A percentile compares a stretch with the other conserved stretches of the same genome.
Evolutionary conservation across 2,329 filamentous ascomycete species (phyloP).

Genomic region (Thelonectria olida): DNA sequence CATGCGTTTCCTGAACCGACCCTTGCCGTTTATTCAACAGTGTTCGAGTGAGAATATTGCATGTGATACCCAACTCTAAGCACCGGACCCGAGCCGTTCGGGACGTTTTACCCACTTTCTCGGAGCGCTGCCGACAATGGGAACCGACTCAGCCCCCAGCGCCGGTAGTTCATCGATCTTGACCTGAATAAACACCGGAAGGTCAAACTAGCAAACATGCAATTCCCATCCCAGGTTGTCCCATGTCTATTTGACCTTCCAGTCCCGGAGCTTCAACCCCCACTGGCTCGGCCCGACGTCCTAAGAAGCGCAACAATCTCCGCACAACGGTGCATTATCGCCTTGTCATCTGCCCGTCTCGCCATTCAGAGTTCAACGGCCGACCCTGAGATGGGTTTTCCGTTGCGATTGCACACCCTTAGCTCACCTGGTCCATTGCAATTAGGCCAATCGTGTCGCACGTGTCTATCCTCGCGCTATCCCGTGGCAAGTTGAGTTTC

Average conservation of each 20-base stretch:
- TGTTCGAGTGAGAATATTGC: no score
- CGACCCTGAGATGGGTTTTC: background rate
- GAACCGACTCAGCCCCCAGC: background rate
- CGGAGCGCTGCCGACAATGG: background rate
- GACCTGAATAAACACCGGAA: background rate
- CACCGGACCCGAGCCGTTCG: background rate
- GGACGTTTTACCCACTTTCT: background rate
- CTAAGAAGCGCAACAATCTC: slow-evolving; percentile 16
- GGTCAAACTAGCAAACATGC: background rate
- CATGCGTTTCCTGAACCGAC: no score
- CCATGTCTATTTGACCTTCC: background rate
- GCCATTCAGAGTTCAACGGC: slow-evolving; percentile 3
- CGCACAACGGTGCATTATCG: background rate
- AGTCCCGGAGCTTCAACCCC: background rate
- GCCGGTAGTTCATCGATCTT: background rate
- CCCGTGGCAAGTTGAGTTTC: slow-evolving; percentile 29
- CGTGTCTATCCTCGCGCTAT: slow-evolving; percentile 26
- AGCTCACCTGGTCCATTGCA: slow-evolving; percentile 16
- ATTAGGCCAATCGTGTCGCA: slow-evolving; percentile 27
- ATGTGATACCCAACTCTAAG: background rate
- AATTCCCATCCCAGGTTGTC: background rate
- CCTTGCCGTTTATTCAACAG: no score
- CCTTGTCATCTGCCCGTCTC: background rate
- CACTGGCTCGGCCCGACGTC: slow-evolving; percentile 13
- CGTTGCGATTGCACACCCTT: background rate